Evolutionary conservation across 805 yeast species (phyloP), one percentile per base, ranked within the genome.

Genomic region (Metschnikowia anglica): DNA sequence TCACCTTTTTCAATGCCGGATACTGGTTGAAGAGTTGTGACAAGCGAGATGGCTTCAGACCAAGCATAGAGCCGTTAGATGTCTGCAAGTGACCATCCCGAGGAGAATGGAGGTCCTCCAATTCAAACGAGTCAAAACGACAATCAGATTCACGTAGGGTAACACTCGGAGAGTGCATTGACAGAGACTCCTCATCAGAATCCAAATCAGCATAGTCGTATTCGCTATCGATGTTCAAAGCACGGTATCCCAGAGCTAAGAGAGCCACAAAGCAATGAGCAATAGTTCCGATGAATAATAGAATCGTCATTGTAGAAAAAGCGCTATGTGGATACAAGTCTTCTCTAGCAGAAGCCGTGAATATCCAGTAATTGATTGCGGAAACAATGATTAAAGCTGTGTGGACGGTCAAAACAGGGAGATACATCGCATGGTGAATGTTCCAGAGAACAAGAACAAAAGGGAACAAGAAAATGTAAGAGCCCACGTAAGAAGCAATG

Each of bases 291-390:
- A 82, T 58, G 9, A 83, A 62, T 45, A 88, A 63, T 9, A 85
- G 75, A 57, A 76, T 67, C 18, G 85, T 74, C 79, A 86, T 80
- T 54, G 73, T 76, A 11, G 77, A 65, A 62, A 89, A 89, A 0
- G 85, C 83, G 58, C 87, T 87, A 30, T 75, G 71, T 1, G 96
- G 96, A 60, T 88, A 91, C 54, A 88, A 67, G 26, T 59, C 64
- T 0, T 86, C 84, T 23, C 44, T 26, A 18, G 81, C 82, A 13
- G 83, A 68, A 4, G 68, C 60, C 30, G 79, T 74, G 56, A 82
- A 88, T 8, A 82, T 63, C 38, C 77, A 73, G 53, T 81, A 77
- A 15, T 75, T 62, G 12, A 80, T 48, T 41, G 85, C 62, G 1
- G 93, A 79, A 0, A 75, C 55, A 3, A 79, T 32, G 4, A 76